A percentile compares a stretch with the other conserved stretches of the same genome.
Conservation (phyloP, 352 stramenopile genomes). For the Globisporangium splendens region DNA sequence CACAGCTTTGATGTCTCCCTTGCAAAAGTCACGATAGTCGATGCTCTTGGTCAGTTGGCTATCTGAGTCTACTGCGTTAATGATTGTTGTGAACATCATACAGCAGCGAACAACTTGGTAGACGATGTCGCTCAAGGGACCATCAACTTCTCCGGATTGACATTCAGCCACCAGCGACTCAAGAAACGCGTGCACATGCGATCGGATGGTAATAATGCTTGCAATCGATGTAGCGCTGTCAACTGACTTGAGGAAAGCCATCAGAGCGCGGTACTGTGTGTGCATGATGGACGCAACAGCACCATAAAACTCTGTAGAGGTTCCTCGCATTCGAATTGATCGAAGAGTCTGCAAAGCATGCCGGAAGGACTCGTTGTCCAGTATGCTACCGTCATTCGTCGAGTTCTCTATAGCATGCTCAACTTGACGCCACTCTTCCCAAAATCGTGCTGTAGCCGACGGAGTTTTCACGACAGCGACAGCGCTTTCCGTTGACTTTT, state of each 20-base stretch:
- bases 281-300: constrained; percentile 8
- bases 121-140: constrained; percentile 24
- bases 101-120: constrained; percentile 60
- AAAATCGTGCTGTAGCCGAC: background rate
- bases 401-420: background rate
- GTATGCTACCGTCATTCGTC: background rate
- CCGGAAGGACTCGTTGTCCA: constrained; percentile 6
- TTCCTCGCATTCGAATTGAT: background rate
- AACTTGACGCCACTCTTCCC: constrained; percentile 2
- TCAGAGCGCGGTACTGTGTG: constrained; percentile 11
- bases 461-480: background rate
- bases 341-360: constrained; percentile 1
- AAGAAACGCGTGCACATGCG: constrained; percentile 21
- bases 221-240: constrained; percentile 3
- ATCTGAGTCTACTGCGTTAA: constrained; percentile 34
- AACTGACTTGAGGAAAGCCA: constrained; percentile 10
- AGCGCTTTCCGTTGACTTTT: background rate
- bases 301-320: background rate
- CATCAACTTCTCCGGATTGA: constrained; percentile 1
- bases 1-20: constrained; percentile 40
- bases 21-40: constrained; percentile 46
- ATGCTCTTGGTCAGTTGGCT: constrained; percentile 7
- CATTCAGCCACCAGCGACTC: constrained; percentile 9
- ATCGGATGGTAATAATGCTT: constrained; percentile 7
- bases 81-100: constrained; percentile 55